A percentile compares a stretch with the other conserved stretches of the same genome.
Evolutionary conservation across 805 yeast genomes (phyloP).

Genomic region (Diddensiella transvaalensis): DNA sequence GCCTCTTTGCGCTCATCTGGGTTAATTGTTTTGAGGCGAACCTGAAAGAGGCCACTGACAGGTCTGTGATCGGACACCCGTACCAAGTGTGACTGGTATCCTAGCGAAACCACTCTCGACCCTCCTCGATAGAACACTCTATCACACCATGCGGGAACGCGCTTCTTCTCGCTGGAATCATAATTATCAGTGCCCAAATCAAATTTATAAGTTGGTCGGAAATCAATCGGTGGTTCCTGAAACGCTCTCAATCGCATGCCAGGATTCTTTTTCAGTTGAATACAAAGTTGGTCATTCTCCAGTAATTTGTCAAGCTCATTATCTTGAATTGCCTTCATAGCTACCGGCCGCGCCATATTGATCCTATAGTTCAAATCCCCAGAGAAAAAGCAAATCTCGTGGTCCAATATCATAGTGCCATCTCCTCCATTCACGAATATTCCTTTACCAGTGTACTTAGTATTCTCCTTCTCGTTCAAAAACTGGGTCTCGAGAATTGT

Average conservation of each 20-base stretch:
- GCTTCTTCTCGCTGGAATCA: constrained; percentile 86
- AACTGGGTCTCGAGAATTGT: constrained; percentile 50
- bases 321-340: constrained; percentile 50
- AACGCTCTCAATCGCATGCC: constrained; percentile 61
- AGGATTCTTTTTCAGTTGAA: constrained; percentile 74
- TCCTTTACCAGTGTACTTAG: constrained; percentile 18
- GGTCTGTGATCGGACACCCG: constrained; percentile 88
- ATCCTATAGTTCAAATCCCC: constrained; percentile 94
- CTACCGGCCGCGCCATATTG: constrained; percentile 64
- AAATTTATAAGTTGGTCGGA: constrained; percentile 91
- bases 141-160: constrained; percentile 98
- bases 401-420: constrained; percentile 59
- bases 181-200: constrained; percentile 79
- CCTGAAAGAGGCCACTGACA: constrained; percentile 67
- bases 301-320: constrained; percentile 51
- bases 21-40: constrained; percentile 63
- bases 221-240: constrained; percentile 72
- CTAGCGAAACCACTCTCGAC: constrained; percentile 51
- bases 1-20: constrained; percentile 34
- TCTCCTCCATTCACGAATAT: constrained; percentile 38
- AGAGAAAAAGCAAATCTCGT: constrained; percentile 81
- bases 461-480: constrained; percentile 17
- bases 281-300: constrained; percentile 72
- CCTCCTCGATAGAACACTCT: constrained; percentile 68
- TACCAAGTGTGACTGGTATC: constrained; percentile 57